A percentile compares a stretch with the other conserved stretches of the same genome.
These are phyloP conservation scores for Acidomyces sp. DNA, from an alignment of 495 filamentous ascomycete species.

Conservation along the genomic window DNA sequence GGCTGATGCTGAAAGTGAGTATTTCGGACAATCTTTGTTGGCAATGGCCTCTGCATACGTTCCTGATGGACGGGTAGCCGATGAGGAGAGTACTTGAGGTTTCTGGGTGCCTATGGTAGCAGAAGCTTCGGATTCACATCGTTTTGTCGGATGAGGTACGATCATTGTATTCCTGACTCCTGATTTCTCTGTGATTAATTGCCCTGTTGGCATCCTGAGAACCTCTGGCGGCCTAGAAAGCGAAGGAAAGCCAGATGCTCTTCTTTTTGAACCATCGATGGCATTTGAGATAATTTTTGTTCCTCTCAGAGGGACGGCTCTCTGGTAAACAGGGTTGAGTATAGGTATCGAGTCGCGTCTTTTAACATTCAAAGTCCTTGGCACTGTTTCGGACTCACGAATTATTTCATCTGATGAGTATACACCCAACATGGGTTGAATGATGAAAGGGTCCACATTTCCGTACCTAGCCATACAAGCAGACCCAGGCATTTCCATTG, in stretches of 20 bases:
- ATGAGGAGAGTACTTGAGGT: constrained; percentile 12
- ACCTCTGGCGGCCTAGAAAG: neutral
- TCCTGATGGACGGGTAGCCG: constrained; percentile 13
- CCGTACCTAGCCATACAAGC: constrained; percentile 3
- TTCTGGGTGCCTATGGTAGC: constrained; percentile 11
- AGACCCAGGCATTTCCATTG: constrained; percentile 13
- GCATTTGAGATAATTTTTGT: constrained; percentile 16
- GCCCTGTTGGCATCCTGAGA: neutral
- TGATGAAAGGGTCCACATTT: constrained; percentile 6
- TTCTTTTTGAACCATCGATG: constrained; percentile 16
- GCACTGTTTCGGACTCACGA: constrained; percentile 1
- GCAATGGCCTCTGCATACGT: constrained; percentile 13
- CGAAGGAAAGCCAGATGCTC: constrained; percentile 1
- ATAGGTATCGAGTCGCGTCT: constrained; percentile 10
- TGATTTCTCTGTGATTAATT: neutral
- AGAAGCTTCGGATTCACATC: constrained; percentile 14
- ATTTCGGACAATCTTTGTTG: constrained; percentile 3
- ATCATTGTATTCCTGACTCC: neutral
- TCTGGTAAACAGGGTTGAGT: constrained; percentile 5
- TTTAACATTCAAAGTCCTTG: neutral
- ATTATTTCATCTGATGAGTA: constrained; percentile 13
- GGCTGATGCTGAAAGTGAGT: constrained; percentile 9
- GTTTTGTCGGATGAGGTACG: neutral
- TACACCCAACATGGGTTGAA: constrained; percentile 14
- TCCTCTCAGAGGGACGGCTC: constrained; percentile 11